phyloP scores from a whole-genome alignment of 1,284 basidiomycete species.

The Puccinia brachypodii region DNA sequence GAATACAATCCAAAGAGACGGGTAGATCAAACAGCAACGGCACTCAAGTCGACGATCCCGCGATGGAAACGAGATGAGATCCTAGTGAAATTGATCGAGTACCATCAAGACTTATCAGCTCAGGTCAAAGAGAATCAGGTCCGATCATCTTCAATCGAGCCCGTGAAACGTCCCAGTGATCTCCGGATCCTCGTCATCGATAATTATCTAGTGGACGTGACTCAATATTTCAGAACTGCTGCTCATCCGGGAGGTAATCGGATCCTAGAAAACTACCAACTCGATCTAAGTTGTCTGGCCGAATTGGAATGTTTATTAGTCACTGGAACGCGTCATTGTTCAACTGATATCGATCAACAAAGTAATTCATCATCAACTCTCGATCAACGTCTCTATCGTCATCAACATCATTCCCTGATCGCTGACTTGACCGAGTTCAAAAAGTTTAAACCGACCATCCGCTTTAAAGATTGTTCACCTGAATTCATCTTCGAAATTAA shows the following conservation, averaged over 20 bases:
- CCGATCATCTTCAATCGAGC: background rate
- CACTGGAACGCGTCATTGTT: too few species aligned
- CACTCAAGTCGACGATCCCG: background rate
- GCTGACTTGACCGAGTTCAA: slow-evolving; percentile 51
- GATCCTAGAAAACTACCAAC: slow-evolving; percentile 20
- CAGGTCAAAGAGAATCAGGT: background rate
- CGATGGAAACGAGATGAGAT: slow-evolving; percentile 16
- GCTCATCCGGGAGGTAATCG: slow-evolving; percentile 51
- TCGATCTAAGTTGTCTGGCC: slow-evolving; percentile 41
- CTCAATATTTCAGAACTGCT: slow-evolving; percentile 60
- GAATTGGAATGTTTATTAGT: too few species aligned
- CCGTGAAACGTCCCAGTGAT: slow-evolving; percentile 57
- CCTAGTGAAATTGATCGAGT: background rate
- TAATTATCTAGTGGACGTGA: slow-evolving; percentile 67
- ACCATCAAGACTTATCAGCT: background rate
- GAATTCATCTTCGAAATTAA: slow-evolving; percentile 73
- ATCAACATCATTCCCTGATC: too few species aligned
- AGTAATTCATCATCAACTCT: too few species aligned
- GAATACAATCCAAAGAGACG: background rate
- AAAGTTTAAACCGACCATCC: slow-evolving; percentile 29
- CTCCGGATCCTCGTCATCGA: slow-evolving; percentile 63
- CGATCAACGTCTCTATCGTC: too few species aligned
- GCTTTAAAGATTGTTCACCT: slow-evolving; percentile 58
- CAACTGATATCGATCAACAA: too few species aligned
- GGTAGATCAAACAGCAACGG: background rate